A percentile compares a stretch with the other conserved stretches of the same genome.
These are phyloP conservation scores for Macrophomina phaseolina DNA, from an alignment of 2,329 filamentous ascomycete genomes.

Conservation along the genomic window DNA sequence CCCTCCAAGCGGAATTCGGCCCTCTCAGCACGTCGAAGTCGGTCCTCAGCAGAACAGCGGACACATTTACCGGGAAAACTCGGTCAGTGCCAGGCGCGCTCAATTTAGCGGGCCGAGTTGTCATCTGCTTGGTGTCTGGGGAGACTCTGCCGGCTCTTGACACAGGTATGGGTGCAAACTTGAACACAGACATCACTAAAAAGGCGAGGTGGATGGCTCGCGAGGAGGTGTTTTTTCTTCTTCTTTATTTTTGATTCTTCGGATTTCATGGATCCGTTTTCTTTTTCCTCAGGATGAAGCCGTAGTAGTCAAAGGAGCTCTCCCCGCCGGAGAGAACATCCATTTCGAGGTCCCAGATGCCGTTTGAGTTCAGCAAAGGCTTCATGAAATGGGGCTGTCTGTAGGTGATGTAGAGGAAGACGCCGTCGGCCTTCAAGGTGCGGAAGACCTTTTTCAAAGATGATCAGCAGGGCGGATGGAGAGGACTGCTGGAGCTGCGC, in stretches of 20 bases:
- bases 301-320: slow-evolving; percentile 36
- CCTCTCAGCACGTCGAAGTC: too few species aligned
- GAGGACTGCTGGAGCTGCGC: neutral
- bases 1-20: neutral
- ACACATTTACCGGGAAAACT: too few species aligned
- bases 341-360: slow-evolving; percentile 35
- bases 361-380: slow-evolving; percentile 34
- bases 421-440: slow-evolving; percentile 55
- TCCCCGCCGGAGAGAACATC: slow-evolving; percentile 33
- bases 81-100: too few species aligned
- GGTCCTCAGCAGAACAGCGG: too few species aligned
- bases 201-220: too few species aligned
- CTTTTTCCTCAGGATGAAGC: slow-evolving; percentile 31
- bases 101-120: too few species aligned
- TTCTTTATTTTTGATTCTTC: neutral
- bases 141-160: too few species aligned
- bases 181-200: too few species aligned
- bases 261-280: neutral
- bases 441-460: slow-evolving; percentile 47
- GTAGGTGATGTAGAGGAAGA: slow-evolving; percentile 56
- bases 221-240: too few species aligned
- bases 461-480: neutral
- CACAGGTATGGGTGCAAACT: too few species aligned
- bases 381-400: slow-evolving; percentile 42
- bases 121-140: too few species aligned